Evolutionary conservation across 495 filamentous ascomycete species (phyloP), one percentile per base, ranked within the genome.

Genomic region (Viridothelium virens): DNA sequence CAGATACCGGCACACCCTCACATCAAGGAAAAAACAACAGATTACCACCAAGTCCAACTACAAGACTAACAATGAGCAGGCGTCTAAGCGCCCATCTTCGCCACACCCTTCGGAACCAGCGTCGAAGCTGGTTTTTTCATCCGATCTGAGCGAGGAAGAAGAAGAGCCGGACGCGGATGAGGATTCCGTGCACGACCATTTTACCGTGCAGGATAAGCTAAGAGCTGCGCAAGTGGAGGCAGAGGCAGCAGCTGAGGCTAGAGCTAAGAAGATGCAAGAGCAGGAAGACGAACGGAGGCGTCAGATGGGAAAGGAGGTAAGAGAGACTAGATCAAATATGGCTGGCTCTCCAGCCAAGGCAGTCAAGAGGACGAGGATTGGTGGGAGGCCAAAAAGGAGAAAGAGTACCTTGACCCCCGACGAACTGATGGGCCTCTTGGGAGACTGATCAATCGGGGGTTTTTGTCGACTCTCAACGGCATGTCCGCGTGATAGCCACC

Each of bases 401-500:
- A 73, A 79, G 73, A 77, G 76, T 65, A 79, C 77, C 63, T 67
- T 79, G 65, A 79, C 67, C 64, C 74, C 76, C 38, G 77, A 76
- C 53, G 77, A 79, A 71, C 65, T 79, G 70, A 69, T 76, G 70
- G 66, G 18, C 18, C 53, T 59, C 31, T 59, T 59, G 53, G 53
- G 53, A 3, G 53, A 59, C 36, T 59, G 53, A 59, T 59, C 48
- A 14, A 46, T 46, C 41, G 25, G 25, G 41, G 41, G 41, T 14
- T 44, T 44, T 44, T 44, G 25, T 25, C 25, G 25, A 25, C 25
- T 25, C 25, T 25, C 25, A 25, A 25, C 25, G 25, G 25, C 25
- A 25, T 25, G 25, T 25, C 25, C 25, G 25, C 25, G 25, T 25
- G 25, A 25, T 25, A 25, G 25, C 25, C 25, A 25, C 25, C 25